Base-by-base conservation (phyloP, 2,329 filamentous ascomycete genomes). In the Penicillium brasilianum region DNA sequence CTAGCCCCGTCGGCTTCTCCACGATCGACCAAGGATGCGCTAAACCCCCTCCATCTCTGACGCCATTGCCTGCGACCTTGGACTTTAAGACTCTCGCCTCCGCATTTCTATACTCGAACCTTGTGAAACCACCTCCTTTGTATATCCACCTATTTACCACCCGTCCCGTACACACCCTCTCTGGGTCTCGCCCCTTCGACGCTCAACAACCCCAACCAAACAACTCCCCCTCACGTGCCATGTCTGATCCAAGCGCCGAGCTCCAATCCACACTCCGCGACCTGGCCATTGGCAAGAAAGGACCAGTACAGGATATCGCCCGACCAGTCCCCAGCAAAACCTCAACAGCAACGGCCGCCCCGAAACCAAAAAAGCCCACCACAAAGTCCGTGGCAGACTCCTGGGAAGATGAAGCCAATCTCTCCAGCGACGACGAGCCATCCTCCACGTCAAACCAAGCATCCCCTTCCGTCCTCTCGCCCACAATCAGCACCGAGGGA, bases 381-480 rank as follows among this genome's bases (percentile, higher is more conserved):
- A 78, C 78, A 43, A 58, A 66, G 18, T 61, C 77, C 18, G 80
- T 90, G 20, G 85, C 84, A 56, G 90, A 93, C 65, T 91, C 88
- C 46, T 93, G 90, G 90, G 90, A 93, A 77, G 89, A 95, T 69
- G 90, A 90, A 58, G 82, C 84, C 34, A 76, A 82, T 36, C 82
- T 79, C 18, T 78, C 81, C 7, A 77, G 77, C 16, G 81, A 81
- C n/a, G 61, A 66, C 4, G 70, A 69, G 22, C 18, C 59, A 13
- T 34, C 58, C 14, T 28, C 55, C 34, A 51, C 54, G 37, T 30
- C 46, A 25, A 59, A 60, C 18, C 25, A 50, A 43, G 50, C 61
- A 13, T 76, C 58, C 71, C 73, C 51, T 68, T 76, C 64, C 39
- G 63, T 60, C 59, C 57, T 68, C 61, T 69, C 75, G 62, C 59